phyloP scores from a whole-genome alignment of 2,329 filamentous ascomycete species.

The Basipetospora chlamydospora region DNA sequence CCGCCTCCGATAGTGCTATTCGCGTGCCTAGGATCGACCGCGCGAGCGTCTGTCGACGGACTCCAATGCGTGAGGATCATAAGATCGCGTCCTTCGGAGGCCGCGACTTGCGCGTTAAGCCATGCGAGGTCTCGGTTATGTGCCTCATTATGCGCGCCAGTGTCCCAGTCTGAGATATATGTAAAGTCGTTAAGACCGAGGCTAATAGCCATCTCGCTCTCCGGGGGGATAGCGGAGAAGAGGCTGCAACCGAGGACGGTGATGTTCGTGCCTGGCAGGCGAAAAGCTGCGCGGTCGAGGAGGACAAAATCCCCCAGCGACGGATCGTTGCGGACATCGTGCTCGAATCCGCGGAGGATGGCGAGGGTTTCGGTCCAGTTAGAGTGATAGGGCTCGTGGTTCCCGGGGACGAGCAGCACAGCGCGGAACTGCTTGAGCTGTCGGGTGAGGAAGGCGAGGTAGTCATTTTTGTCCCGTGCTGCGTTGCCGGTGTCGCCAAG shows the following conservation, averaged over 20 bases:
- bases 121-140: conserved; percentile 25
- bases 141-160: conserved; percentile 20
- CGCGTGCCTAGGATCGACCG: conserved; percentile 19
- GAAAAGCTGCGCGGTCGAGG: conserved; percentile 18
- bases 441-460: conserved; percentile 28
- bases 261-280: conserved; percentile 12
- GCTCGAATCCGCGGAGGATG: conserved; percentile 18
- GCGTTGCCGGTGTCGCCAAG: conserved; percentile 41
- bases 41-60: conserved; percentile 19
- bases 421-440: conserved; percentile 32
- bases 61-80: conserved; percentile 28
- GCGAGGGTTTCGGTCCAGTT: conserved; percentile 18
- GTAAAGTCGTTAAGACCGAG: conserved; percentile 37
- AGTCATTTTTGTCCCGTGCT: conserved; percentile 22
- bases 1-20: conserved; percentile 14
- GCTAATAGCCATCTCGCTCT: conserved; percentile 22
- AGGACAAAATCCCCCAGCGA: conserved; percentile 23
- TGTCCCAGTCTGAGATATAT: conserved; percentile 24
- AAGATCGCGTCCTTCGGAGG: conserved; percentile 11
- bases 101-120: conserved; percentile 23
- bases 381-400: conserved; percentile 39
- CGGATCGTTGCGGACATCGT: conserved; percentile 11
- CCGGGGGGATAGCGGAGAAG: conserved; percentile 29
- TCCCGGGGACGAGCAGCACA: conserved; percentile 39
- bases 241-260: conserved; percentile 25